These are phyloP conservation scores for Aspergillus homomorphus DNA, from an alignment of 495 filamentous ascomycete species.

Conservation along the genomic window DNA sequence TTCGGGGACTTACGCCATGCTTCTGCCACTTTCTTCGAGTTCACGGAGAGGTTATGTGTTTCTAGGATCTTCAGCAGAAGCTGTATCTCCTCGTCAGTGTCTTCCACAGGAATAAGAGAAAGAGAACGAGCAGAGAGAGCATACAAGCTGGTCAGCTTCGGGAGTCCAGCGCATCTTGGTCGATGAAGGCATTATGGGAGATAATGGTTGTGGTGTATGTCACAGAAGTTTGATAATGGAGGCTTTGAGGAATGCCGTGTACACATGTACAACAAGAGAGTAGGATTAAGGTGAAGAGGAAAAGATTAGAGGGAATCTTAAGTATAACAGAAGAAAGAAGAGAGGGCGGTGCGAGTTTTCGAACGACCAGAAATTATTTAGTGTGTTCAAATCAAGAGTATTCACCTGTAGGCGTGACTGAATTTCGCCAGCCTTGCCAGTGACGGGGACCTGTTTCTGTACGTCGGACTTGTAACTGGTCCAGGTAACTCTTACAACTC, in stretches of 20 bases:
- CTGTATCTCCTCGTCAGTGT: constrained; percentile 18
- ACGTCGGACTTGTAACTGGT: background rate
- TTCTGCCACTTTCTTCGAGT: constrained; percentile 36
- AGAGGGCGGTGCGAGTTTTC: too few species aligned
- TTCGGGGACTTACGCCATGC: constrained; percentile 44
- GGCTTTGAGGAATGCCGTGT: too few species aligned
- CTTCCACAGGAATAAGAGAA: background rate
- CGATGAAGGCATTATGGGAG: background rate
- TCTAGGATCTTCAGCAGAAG: constrained; percentile 48
- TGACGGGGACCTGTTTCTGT: background rate
- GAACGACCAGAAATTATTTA: background rate
- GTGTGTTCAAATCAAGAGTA: background rate
- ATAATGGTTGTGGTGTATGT: too few species aligned
- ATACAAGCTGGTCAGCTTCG: constrained; percentile 40
- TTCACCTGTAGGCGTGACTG: too few species aligned
- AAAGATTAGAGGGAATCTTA: background rate
- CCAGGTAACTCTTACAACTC: background rate
- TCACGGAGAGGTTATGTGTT: constrained; percentile 39
- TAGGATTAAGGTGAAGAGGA: background rate
- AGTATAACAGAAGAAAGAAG: too few species aligned
- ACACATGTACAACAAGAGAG: background rate
- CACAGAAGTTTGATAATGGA: background rate
- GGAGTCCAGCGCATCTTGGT: constrained; percentile 44
- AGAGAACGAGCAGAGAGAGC: background rate
- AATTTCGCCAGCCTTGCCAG: background rate